Evolutionary conservation across 768 basidiomycete species (phyloP), one percentile per base, ranked within the genome.

Genomic region (Panaeolus cyanescens): DNA sequence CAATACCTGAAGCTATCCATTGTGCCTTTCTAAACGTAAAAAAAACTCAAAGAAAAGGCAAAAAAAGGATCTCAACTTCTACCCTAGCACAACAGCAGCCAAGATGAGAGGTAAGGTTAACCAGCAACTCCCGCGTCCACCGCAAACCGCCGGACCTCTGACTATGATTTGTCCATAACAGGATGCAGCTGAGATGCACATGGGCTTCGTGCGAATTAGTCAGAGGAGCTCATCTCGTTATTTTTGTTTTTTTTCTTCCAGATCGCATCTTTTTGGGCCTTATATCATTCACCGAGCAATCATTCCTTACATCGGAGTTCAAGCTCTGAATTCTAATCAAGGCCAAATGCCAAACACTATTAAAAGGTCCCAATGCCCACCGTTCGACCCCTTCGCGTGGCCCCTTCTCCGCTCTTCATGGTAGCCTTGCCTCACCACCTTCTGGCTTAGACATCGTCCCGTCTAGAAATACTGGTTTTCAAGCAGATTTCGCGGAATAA

Each of bases 121-220:
- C 9, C n/a, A 15, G 22, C 25, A 28, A 28, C 45, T 50, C 45
- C 45, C 45, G 45, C 45, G 45, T 28, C 10, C 45, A 50, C 45
- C 45, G 45, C 45, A 50, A 50, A 28, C 45, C 25, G 30, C 45
- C 45, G 45, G 45, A n/a, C n/a, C n/a, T n/a, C n/a, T n/a, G n/a
- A n/a, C n/a, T n/a, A n/a, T 9, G 45, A 28, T 50, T 50, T 50
- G 6, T 13, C 45, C 25, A 25, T 28, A 50, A 5, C 25, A 7
- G 45, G 45, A 20, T 15, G 45, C 45, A 50, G 22, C n/a, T 50
- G 25, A 28, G 45, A 22, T 50, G 45, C 30, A 50, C 45, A 50
- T 50, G 45, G 45, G 45, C 45, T 50, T 28, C 45, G 45, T 50
- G 45, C 45, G 45, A 50, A 50, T 50, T 22, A 50, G 19, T 28